phyloP scores from a whole-genome alignment of 2,329 filamentous ascomycete species.

The Epichloe sp. region DNA sequence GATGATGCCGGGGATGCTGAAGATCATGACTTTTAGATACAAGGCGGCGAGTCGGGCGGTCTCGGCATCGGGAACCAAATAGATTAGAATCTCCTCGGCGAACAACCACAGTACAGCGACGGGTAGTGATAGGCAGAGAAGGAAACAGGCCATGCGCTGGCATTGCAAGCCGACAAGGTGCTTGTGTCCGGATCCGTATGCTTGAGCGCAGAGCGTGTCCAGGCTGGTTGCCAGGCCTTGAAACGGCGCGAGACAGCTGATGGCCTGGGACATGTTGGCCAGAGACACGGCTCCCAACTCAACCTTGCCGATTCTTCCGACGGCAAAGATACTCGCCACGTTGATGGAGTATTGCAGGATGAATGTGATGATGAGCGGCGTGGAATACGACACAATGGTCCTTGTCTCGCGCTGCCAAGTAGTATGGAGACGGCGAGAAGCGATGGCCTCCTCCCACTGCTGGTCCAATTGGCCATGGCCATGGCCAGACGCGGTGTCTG shows the following conservation, averaged over 20 bases:
- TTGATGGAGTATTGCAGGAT: slow-evolving; percentile 73
- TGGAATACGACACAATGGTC: slow-evolving; percentile 60
- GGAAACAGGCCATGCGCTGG: slow-evolving; percentile 69
- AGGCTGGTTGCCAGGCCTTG: slow-evolving; percentile 81
- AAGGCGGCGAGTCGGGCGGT: slow-evolving; percentile 54
- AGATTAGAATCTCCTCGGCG: slow-evolving; percentile 49
- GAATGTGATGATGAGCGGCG: slow-evolving; percentile 58
- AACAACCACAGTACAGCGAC: slow-evolving; percentile 60
- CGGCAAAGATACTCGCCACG: slow-evolving; percentile 68
- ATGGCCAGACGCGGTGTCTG: slow-evolving; percentile 27
- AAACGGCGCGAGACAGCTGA: slow-evolving; percentile 64
- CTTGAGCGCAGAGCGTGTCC: slow-evolving; percentile 87
- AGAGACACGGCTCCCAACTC: slow-evolving; percentile 32
- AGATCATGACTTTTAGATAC: slow-evolving; percentile 59
- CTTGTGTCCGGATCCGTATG: slow-evolving; percentile 82
- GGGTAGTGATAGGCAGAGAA: slow-evolving; percentile 58
- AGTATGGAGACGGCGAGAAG: slow-evolving; percentile 67
- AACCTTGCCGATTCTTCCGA: slow-evolving; percentile 60
- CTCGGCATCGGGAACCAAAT: slow-evolving; percentile 36
- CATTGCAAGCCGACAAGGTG: slow-evolving; percentile 75
- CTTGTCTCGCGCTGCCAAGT: slow-evolving; percentile 86
- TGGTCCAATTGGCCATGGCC: slow-evolving; percentile 43
- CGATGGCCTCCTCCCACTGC: slow-evolving; percentile 78
- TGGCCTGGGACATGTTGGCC: slow-evolving; percentile 64
- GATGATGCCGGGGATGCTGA: slow-evolving; percentile 64